Evolutionary conservation across 2,329 filamentous ascomycete species (phyloP).

Genomic region (Stemphylium lycopersici): DNA sequence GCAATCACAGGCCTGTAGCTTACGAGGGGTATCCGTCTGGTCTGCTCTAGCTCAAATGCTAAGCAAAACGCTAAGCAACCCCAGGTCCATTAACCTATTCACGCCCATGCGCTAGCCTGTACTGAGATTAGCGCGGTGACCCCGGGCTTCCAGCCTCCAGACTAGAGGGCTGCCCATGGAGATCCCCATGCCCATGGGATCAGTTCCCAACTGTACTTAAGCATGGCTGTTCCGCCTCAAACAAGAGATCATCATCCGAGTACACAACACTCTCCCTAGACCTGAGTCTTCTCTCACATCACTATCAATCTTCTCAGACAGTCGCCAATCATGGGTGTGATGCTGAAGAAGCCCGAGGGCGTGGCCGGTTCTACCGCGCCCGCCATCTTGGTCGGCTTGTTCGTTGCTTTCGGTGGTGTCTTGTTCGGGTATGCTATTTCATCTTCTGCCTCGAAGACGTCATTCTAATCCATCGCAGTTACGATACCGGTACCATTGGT

Average conservation of each 20-base stretch:
- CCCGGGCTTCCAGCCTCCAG: conserved; percentile 32
- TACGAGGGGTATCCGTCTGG: conserved; percentile 21
- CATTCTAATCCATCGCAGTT: conserved; percentile 29
- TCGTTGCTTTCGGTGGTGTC: conserved; percentile 56
- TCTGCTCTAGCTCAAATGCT: conserved; percentile 23
- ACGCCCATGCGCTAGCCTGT: conserved; percentile 19
- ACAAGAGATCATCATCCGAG: conserved; percentile 13
- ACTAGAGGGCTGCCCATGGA: conserved; percentile 29
- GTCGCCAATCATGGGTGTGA: conserved; percentile 41
- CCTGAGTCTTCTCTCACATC: conserved; percentile 5
- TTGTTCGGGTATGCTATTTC: conserved; percentile 44
- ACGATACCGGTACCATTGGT: conserved; percentile 49
- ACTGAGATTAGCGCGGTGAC: conserved; percentile 20
- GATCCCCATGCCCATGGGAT: conserved; percentile 22
- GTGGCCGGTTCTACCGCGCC: conserved; percentile 63
- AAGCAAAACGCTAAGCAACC: conserved; percentile 11
- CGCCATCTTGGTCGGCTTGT: conserved; percentile 50
- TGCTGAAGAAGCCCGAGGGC: conserved; percentile 72
- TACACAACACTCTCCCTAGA: conserved; percentile 6
- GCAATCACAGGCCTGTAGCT: conserved; percentile 12
- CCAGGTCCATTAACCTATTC: conserved; percentile 23
- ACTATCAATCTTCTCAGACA: conserved; percentile 11
- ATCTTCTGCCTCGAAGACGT: background rate
- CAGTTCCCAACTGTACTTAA: conserved; percentile 32
- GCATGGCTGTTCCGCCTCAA: conserved; percentile 12